These are phyloP conservation scores for Pythium sukuiense DNA, from an alignment of 352 stramenopile species.

Conservation along the genomic window DNA sequence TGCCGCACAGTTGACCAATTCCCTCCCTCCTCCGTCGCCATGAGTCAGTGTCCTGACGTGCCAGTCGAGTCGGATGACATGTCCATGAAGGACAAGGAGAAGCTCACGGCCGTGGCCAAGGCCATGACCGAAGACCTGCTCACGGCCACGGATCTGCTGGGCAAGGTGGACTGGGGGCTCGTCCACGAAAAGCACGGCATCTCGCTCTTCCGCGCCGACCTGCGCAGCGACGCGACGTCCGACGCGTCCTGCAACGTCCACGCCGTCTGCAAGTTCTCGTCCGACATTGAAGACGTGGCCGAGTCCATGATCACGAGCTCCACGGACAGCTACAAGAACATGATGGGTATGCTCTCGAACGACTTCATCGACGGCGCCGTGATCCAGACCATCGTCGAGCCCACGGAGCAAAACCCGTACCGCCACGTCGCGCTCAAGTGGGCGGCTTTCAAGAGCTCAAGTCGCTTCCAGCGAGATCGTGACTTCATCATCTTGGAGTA, in stretches of 20 bases:
- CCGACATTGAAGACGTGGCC: conserved; percentile 80
- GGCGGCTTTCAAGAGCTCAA: conserved; percentile 84
- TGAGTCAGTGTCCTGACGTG: conserved; percentile 13
- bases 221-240: conserved; percentile 50
- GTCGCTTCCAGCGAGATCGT: conserved; percentile 73
- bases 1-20: neutral
- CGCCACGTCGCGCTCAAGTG: conserved; percentile 86
- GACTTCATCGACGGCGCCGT: conserved; percentile 85
- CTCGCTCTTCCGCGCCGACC: conserved; percentile 77
- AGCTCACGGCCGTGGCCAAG: conserved; percentile 72
- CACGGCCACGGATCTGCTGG: conserved; percentile 71
- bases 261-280: conserved; percentile 78
- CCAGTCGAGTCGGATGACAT: conserved; percentile 33
- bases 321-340: conserved; percentile 79
- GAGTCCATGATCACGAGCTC: conserved; percentile 80
- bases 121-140: conserved; percentile 81
- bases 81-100: conserved; percentile 60
- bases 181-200: conserved; percentile 85
- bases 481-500: conserved; percentile 88
- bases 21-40: neutral
- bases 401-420: conserved; percentile 58
- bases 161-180: conserved; percentile 66
- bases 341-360: conserved; percentile 84
- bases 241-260: conserved; percentile 86
- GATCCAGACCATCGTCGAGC: conserved; percentile 79